Evolutionary conservation across 805 yeast species (phyloP).

Genomic region (Cyberlindnera sargentensis): DNA sequence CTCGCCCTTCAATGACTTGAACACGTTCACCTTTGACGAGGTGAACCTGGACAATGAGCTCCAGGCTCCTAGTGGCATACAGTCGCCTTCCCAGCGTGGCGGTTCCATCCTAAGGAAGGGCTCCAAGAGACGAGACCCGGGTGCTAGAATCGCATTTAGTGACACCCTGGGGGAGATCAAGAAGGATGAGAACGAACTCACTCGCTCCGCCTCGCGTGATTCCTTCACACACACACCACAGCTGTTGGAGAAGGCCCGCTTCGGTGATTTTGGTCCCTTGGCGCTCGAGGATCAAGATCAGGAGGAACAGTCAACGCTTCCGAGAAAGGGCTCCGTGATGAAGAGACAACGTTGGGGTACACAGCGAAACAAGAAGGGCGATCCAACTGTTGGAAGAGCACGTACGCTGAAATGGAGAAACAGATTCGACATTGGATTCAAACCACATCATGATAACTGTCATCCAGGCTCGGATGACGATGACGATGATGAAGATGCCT

Average conservation of each 20-base stretch:
- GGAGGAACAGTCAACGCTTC: slow-evolving; percentile 1
- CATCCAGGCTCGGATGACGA: slow-evolving; percentile 19
- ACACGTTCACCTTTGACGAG: slow-evolving; percentile 16
- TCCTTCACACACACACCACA: slow-evolving; percentile 23
- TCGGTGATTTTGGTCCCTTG: slow-evolving; percentile 12
- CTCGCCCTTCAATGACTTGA: slow-evolving; percentile 22
- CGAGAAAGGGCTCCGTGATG: slow-evolving; percentile 45
- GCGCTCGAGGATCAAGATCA: background rate
- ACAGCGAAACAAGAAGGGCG: slow-evolving; percentile 65
- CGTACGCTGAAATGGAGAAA: slow-evolving; percentile 51
- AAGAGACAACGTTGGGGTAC: slow-evolving; percentile 90
- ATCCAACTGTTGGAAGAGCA: slow-evolving; percentile 51
- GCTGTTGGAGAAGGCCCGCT: slow-evolving; percentile 17
- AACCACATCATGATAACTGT: slow-evolving; percentile 26
- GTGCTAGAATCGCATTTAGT: slow-evolving; percentile 19
- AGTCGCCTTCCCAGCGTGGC: background rate
- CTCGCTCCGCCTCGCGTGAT: slow-evolving; percentile 13
- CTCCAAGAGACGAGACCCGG: slow-evolving; percentile 13
- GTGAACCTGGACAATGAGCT: slow-evolving; percentile 16
- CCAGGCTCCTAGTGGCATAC: slow-evolving; percentile 3
- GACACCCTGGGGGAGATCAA: slow-evolving; percentile 17
- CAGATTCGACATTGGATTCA: slow-evolving; percentile 18
- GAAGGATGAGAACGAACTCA: slow-evolving; percentile 8
- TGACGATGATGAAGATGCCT: slow-evolving; percentile 28
- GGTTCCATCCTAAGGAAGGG: slow-evolving; percentile 21